These are phyloP conservation scores for Torulaspora pretoriensis DNA, from an alignment of 1,139 yeast genomes.

Conservation along the genomic window DNA sequence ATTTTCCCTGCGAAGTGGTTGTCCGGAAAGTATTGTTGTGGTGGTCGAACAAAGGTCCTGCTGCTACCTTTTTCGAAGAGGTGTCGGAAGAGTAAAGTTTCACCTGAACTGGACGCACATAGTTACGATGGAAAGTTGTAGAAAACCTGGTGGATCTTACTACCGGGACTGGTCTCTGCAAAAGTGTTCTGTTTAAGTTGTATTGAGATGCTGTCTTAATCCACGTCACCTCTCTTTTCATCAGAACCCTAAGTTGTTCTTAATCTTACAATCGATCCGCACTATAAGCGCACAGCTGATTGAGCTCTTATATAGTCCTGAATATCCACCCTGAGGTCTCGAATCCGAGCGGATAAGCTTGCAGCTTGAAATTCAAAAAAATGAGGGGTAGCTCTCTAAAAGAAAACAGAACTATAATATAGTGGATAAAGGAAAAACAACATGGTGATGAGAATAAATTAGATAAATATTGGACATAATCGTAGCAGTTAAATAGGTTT, in stretches of 20 bases:
- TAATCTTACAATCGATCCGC: not conserved
- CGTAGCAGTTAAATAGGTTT: not conserved
- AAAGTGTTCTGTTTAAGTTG: constrained; percentile 7
- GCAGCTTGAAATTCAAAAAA: not conserved
- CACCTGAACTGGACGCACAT: constrained; percentile 12
- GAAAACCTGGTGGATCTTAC: constrained; percentile 1
- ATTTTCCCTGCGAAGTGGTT: constrained; percentile 24
- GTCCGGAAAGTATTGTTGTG: constrained; percentile 26
- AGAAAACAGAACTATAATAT: not conserved
- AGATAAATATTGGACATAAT: not conserved
- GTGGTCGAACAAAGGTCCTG: constrained; percentile 25
- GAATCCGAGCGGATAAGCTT: not conserved
- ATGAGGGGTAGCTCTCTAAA: not conserved
- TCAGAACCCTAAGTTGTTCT: constrained; percentile 10
- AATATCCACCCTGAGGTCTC: constrained; percentile 1
- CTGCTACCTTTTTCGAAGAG: constrained; percentile 9
- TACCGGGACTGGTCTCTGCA: constrained; percentile 1
- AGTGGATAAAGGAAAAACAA: not conserved
- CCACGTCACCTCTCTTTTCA: constrained; percentile 11
- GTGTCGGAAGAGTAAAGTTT: constrained; percentile 10
- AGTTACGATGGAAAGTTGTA: constrained; percentile 6
- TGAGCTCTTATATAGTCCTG: not conserved
- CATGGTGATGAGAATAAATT: not conserved
- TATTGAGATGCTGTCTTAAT: constrained; percentile 3
- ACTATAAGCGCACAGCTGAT: no score